Evolutionary conservation across 2,329 filamentous ascomycete genomes (phyloP).

Genomic region (Huntiella bhutanensis): DNA sequence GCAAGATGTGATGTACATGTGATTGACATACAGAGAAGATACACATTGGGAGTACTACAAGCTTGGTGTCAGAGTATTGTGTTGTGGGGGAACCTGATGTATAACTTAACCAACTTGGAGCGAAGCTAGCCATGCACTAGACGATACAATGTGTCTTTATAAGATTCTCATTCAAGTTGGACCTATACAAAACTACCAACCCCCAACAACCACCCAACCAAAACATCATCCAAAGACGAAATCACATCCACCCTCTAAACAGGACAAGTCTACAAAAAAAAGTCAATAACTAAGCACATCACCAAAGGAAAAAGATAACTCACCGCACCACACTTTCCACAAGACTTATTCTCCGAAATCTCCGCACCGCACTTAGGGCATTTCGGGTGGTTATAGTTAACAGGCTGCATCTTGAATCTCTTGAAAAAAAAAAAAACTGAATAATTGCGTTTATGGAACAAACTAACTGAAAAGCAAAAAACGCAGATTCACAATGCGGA

Average conservation of each 20-base stretch:
- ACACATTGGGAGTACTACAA: no score
- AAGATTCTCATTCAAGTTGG: no score
- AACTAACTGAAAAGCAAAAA: neutral
- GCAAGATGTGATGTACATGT: no score
- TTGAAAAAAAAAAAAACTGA: neutral
- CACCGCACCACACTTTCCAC: conserved; percentile 38
- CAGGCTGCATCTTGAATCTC: conserved; percentile 14
- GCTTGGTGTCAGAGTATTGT: no score
- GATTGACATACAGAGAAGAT: no score
- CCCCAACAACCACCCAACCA: neutral
- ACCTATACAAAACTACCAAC: neutral
- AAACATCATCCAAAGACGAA: neutral
- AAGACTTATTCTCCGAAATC: conserved; percentile 30
- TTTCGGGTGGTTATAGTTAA: conserved; percentile 21
- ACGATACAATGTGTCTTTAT: no score
- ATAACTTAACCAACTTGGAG: no score
- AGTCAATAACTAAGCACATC: neutral
- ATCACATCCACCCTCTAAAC: neutral
- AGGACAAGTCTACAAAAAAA: conserved; percentile 4
- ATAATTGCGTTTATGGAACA: neutral
- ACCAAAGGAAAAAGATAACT: conserved; percentile 15
- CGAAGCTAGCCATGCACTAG: no score
- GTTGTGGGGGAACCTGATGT: no score
- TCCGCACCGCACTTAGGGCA: conserved; percentile 39
- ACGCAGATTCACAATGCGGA: no score